These are phyloP conservation scores for Hansenula sp. DNA, from an alignment of 1,139 yeast genomes.

Conservation along the genomic window DNA sequence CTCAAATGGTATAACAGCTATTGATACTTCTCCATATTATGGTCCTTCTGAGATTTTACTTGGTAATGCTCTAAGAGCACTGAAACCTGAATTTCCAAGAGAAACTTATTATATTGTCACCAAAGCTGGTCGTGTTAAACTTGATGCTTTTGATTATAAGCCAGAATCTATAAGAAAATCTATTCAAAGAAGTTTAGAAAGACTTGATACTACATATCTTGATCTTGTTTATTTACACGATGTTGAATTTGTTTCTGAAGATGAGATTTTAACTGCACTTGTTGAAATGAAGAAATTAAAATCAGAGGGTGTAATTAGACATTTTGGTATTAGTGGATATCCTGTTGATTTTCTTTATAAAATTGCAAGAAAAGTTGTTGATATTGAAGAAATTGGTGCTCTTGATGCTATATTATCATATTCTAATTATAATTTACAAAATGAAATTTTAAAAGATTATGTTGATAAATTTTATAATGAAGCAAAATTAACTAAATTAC, in stretches of 20 bases:
- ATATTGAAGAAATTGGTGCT: constrained; percentile 35
- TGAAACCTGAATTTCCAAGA: constrained; percentile 44
- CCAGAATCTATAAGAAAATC: constrained; percentile 56
- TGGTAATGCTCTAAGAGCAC: constrained; percentile 55
- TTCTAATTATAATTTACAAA: constrained; percentile 81
- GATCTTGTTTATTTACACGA: constrained; percentile 88
- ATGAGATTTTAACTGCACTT: constrained; percentile 58
- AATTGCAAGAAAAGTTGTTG: constrained; percentile 37
- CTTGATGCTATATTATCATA: constrained; percentile 78
- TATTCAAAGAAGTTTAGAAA: constrained; percentile 57
- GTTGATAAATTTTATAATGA: constrained; percentile 45
- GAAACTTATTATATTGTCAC: constrained; percentile 71
- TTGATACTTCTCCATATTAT: constrained; percentile 91
- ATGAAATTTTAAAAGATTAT: constrained; percentile 49
- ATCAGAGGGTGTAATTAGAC: constrained; percentile 54
- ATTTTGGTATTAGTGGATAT: constrained; percentile 84
- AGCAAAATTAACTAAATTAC: constrained; percentile 51
- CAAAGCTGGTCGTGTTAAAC: constrained; percentile 74
- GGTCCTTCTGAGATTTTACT: constrained; percentile 80
- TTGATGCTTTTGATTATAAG: constrained; percentile 72
- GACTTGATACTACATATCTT: constrained; percentile 62
- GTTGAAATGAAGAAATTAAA: constrained; percentile 55
- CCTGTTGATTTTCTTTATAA: constrained; percentile 66
- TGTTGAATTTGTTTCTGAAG: constrained; percentile 68
- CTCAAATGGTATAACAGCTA: constrained; percentile 62